Evolutionary conservation across 2,329 filamentous ascomycete species (phyloP).

Genomic region (Plenodomus biglobosus): DNA sequence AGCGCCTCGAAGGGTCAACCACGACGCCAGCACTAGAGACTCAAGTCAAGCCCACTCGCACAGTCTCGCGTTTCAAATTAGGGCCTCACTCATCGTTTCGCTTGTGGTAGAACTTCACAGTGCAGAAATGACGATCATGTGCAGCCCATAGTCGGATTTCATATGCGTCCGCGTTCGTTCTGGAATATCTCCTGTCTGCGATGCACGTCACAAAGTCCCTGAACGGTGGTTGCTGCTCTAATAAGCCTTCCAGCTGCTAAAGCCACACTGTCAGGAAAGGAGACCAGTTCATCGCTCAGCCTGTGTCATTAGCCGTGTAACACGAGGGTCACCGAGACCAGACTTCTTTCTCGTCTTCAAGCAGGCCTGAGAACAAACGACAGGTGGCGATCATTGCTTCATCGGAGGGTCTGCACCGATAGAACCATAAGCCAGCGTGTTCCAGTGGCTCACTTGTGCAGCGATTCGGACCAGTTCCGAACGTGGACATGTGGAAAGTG

Average conservation of each 20-base stretch:
- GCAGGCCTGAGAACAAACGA: neutral
- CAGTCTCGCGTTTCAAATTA: neutral
- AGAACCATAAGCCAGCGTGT: neutral
- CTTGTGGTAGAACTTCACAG: neutral
- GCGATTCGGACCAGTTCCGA: neutral
- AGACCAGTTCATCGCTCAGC: neutral
- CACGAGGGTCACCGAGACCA: neutral
- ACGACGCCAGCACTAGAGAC: neutral
- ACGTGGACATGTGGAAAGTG: neutral
- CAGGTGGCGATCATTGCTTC: neutral
- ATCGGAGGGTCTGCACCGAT: neutral
- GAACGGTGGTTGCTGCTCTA: neutral
- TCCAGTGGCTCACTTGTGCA: neutral
- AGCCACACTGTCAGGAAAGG: neutral
- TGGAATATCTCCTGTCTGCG: neutral
- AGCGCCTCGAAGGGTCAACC: neutral
- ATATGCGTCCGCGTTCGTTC: neutral
- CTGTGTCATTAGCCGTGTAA: neutral
- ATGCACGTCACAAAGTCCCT: neutral
- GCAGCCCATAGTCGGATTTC: neutral
- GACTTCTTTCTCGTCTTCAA: neutral
- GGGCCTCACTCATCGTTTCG: no score
- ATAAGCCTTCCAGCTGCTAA: neutral
- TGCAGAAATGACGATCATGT: neutral
- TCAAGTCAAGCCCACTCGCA: neutral